Percentiles rank a stretch among this genome's conserved stretches.
Evolutionary conservation across 176 grass and related monocot species (phyloP).

Genomic region (Oryza meridionalis): DNA sequence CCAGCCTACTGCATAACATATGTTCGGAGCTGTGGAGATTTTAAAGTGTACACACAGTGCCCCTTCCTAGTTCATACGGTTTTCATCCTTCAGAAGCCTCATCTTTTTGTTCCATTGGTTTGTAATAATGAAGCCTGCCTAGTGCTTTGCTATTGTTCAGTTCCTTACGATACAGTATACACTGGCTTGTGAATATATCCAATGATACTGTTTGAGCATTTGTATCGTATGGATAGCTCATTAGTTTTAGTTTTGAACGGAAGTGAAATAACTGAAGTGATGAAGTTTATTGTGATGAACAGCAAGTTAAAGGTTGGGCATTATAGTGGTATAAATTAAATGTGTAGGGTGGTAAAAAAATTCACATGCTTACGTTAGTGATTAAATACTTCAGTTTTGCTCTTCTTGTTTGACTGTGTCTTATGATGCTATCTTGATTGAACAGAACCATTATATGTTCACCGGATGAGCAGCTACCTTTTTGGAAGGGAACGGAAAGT

Average conservation of each 20-base stretch:
- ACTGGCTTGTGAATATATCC: not conserved
- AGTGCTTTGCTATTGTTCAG: not conserved
- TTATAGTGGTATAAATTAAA: not conserved
- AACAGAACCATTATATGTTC: slow-evolving; percentile 90
- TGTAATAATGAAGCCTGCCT: not conserved
- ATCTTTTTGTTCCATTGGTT: not conserved
- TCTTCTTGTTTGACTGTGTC: slow-evolving; percentile 4
- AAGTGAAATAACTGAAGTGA: slow-evolving; percentile 21
- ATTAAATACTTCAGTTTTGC: slow-evolving; percentile 7
- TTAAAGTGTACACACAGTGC: no score
- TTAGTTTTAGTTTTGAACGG: slow-evolving; percentile 18
- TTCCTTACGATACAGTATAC: not conserved
- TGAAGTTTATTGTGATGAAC: not conserved
- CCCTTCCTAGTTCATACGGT: no score
- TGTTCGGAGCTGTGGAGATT: no score
- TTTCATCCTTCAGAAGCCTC: no score
- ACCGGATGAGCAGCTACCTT: slow-evolving; percentile 87
- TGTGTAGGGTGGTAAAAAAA: slow-evolving; percentile 19
- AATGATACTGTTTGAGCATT: not conserved
- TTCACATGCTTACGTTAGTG: slow-evolving; percentile 20
- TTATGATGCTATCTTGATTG: slow-evolving; percentile 35
- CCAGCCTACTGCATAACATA: not conserved
- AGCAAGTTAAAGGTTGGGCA: not conserved
- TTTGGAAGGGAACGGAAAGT: slow-evolving; percentile 97
- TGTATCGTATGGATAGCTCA: not conserved